These are phyloP conservation scores for Jatropha curcas DNA, from an alignment of 345 rosid species.

Conservation along the genomic window DNA sequence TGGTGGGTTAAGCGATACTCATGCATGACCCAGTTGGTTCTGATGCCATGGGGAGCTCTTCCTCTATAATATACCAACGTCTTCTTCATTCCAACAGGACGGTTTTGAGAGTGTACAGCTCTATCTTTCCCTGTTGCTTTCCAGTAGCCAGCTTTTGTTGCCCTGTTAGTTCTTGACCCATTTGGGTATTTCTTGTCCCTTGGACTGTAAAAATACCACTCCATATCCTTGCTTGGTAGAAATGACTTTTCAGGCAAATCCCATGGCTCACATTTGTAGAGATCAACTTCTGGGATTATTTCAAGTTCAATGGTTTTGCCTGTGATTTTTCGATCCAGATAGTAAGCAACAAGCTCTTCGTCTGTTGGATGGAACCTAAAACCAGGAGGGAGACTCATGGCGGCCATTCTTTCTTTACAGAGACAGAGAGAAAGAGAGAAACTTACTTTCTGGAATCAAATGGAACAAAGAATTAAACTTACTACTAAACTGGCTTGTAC, in stretches of 20 bases:
- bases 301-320: conserved; percentile 69
- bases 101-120: conserved; percentile 46
- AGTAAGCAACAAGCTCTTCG: conserved; percentile 77
- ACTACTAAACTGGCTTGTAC: conserved; percentile 21
- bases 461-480: conserved; percentile 1
- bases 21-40: conserved; percentile 82
- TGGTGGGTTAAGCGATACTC: conserved; percentile 61
- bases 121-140: conserved; percentile 77
- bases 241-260: conserved; percentile 79
- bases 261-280: conserved; percentile 83
- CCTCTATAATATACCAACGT: conserved; percentile 75
- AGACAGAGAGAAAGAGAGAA: conserved; percentile 13
- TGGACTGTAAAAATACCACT: conserved; percentile 78
- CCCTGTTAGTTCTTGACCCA: conserved; percentile 76
- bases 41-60: conserved; percentile 53
- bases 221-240: conserved; percentile 73
- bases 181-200: conserved; percentile 82
- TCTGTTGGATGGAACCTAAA: conserved; percentile 86
- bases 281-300: conserved; percentile 77
- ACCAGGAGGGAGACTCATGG: conserved; percentile 82
- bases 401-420: conserved; percentile 42
- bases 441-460: not conserved
- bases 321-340: conserved; percentile 63
- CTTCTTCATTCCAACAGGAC: conserved; percentile 71
- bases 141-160: conserved; percentile 74